Evolutionary conservation across 2,329 filamentous ascomycete genomes (phyloP).

Genomic region (Talaromyces sp.): DNA sequence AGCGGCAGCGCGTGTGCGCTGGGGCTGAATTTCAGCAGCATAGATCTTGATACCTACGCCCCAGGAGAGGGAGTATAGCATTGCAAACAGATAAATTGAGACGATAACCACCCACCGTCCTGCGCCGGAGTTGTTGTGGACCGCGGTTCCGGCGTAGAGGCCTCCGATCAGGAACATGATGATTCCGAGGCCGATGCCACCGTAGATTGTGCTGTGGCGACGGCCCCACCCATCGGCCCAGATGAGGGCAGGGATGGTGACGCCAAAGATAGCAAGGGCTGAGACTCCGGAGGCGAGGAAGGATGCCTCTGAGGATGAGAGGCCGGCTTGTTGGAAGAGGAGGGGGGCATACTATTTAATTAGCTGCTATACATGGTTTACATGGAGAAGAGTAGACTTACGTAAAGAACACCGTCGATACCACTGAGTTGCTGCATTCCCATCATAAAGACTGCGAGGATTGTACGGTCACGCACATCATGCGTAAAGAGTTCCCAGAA

Average conservation of each 20-base stretch:
- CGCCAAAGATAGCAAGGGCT: conserved; percentile 57
- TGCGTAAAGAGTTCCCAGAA: conserved; percentile 30
- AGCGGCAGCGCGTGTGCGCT: conserved; percentile 55
- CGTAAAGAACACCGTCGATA: conserved; percentile 58
- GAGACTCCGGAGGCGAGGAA: conserved; percentile 64
- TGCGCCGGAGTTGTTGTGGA: conserved; percentile 30
- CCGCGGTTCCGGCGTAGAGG: conserved; percentile 34
- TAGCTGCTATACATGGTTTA: background rate
- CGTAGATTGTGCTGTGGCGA: conserved; percentile 54
- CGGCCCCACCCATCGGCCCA: conserved; percentile 60
- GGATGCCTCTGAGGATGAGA: conserved; percentile 53
- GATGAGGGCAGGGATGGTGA: conserved; percentile 57
- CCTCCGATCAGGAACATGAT: conserved; percentile 38
- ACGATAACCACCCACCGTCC: conserved; percentile 35
- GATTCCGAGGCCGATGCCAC: conserved; percentile 51
- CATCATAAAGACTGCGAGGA: conserved; percentile 58
- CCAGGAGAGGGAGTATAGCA: conserved; percentile 47
- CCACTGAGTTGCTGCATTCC: conserved; percentile 61
- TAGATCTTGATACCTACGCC: conserved; percentile 58
- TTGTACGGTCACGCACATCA: conserved; percentile 40
- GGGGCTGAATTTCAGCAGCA: conserved; percentile 58
- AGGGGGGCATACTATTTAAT: conserved; percentile 56
- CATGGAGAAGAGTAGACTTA: conserved; percentile 25
- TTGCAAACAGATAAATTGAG: conserved; percentile 31
- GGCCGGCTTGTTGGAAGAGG: conserved; percentile 60